Evolutionary conservation across 2,329 filamentous ascomycete species (phyloP).

Genomic region (Xylaria sp.): DNA sequence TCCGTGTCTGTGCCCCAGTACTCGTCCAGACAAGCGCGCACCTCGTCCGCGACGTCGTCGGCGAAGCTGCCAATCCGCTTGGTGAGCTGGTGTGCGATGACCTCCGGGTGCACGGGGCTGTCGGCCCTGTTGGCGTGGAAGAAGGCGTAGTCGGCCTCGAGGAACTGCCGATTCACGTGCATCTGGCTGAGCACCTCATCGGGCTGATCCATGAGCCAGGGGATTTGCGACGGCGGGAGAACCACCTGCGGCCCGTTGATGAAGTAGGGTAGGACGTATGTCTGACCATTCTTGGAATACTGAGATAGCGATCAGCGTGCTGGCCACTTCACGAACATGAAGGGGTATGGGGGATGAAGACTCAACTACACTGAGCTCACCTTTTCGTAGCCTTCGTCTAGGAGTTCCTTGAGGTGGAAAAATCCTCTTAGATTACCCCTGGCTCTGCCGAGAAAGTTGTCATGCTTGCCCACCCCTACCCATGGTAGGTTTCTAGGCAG

Average conservation of each 20-base stretch:
- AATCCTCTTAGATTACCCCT: conserved; percentile 47
- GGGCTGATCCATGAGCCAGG: conserved; percentile 50
- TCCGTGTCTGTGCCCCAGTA: conserved; percentile 48
- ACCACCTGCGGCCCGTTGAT: conserved; percentile 51
- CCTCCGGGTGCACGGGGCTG: conserved; percentile 49
- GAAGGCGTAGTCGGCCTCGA: conserved; percentile 51
- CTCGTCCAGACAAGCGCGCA: conserved; percentile 43
- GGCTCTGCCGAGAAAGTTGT: conserved; percentile 36
- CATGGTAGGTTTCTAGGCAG: conserved; percentile 46
- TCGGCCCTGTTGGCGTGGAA: conserved; percentile 48
- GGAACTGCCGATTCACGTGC: conserved; percentile 50
- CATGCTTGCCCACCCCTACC: conserved; percentile 40
- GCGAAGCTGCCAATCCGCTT: conserved; percentile 47
- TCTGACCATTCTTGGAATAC: conserved; percentile 48
- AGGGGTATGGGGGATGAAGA: background rate
- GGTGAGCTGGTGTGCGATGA: conserved; percentile 51
- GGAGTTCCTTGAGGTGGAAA: conserved; percentile 42
- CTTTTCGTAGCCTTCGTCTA: conserved; percentile 49
- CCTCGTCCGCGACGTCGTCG: conserved; percentile 50
- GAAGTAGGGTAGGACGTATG: conserved; percentile 50
- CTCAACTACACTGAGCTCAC: conserved; percentile 31
- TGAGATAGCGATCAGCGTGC: conserved; percentile 22
- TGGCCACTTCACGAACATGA: background rate
- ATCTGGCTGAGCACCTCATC: conserved; percentile 50
- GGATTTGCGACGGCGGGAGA: conserved; percentile 47